Conservation (phyloP, 169 alveolate genomes). For the Sarcocystis neurona region DNA sequence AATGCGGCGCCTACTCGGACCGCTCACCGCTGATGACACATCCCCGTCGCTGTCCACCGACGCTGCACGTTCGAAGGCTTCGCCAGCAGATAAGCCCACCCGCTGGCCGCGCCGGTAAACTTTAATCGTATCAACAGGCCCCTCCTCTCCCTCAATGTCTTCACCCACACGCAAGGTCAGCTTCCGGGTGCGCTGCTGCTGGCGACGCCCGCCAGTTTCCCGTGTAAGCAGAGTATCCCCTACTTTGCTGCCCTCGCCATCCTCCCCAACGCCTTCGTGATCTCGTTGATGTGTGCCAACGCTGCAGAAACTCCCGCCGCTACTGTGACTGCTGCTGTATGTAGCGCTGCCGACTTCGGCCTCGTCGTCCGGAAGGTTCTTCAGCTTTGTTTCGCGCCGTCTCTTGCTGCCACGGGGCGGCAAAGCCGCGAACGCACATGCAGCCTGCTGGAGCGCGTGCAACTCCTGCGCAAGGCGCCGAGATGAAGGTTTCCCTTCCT, state of each 20-base stretch:
- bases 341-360: background rate
- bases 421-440: conserved; percentile 14
- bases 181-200: background rate
- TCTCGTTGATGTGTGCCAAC: background rate
- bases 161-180: background rate
- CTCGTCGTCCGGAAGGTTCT: background rate
- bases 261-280: background rate
- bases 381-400: background rate
- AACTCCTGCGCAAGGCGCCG: conserved; percentile 49
- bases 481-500: too few relatives aligned
- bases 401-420: conserved; percentile 14
- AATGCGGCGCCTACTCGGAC: too few relatives aligned
- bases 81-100: background rate
- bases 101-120: background rate
- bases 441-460: conserved; percentile 33
- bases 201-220: background rate
- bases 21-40: too few relatives aligned
- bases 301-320: background rate
- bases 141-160: background rate
- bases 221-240: background rate
- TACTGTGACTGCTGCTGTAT: background rate
- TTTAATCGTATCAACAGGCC: background rate
- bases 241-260: background rate
- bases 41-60: conserved; percentile 25
- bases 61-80: background rate